A percentile compares a stretch with the other conserved stretches of the same genome.
phyloP scores from a whole-genome alignment of 2,329 filamentous ascomycete genomes.

The Nectriaceae sp. region DNA sequence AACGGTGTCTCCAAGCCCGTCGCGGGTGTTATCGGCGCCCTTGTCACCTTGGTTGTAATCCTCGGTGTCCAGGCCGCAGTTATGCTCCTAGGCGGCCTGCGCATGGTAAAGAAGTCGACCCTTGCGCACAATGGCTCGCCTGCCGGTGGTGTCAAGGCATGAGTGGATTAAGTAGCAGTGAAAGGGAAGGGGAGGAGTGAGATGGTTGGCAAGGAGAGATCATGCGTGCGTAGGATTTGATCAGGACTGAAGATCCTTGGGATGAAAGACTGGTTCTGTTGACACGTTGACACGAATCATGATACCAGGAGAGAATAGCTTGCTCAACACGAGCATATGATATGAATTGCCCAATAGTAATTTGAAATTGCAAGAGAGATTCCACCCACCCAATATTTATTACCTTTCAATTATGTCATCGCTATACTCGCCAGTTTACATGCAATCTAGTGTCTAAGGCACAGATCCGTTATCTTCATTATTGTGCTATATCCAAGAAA shows the following conservation, averaged over 20 bases:
- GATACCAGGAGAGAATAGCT: no score
- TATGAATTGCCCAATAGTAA: no score
- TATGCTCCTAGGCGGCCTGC: slow-evolving; percentile 45
- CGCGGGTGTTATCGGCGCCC: slow-evolving; percentile 80
- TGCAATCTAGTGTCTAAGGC: no score
- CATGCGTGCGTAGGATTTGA: no score
- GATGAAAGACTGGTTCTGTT: no score
- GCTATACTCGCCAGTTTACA: background rate
- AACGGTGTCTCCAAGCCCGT: slow-evolving; percentile 65
- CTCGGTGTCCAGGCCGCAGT: slow-evolving; percentile 47
- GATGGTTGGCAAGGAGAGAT: no score
- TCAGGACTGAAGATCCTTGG: no score
- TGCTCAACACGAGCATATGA: no score
- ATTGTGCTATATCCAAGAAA: no score
- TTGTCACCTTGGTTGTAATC: slow-evolving; percentile 58
- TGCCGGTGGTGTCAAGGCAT: slow-evolving; percentile 25
- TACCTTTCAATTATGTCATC: background rate
- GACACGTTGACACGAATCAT: no score
- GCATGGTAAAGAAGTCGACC: slow-evolving; percentile 50
- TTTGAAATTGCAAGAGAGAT: background rate
- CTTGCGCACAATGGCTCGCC: slow-evolving; percentile 20
- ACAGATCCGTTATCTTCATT: no score
- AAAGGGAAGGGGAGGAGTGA: slow-evolving; percentile 6
- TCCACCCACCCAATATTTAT: background rate
- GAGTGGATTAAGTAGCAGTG: background rate